A percentile compares a stretch with the other conserved stretches of the same genome.
Conservation (phyloP, 768 basidiomycete genomes). For the Suillus subalutaceus region DNA sequence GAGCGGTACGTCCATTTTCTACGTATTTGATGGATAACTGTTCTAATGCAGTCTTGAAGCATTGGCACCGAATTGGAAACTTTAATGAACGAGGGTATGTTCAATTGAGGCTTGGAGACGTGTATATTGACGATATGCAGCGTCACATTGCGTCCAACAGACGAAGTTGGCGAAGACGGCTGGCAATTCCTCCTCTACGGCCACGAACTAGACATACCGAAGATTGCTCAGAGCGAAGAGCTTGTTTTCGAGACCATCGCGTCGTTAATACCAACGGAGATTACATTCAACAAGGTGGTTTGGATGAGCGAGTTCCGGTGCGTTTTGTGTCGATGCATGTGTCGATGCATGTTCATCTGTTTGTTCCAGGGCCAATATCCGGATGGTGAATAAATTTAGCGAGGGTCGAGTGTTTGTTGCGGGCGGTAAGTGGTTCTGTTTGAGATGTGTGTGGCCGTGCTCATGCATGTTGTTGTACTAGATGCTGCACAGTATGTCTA, state of each 20-base stretch:
- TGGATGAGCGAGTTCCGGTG: constrained; percentile 34
- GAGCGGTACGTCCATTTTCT: constrained; percentile 32
- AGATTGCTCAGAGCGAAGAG: constrained; percentile 25
- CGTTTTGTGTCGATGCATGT: not conserved
- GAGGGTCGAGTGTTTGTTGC: not conserved
- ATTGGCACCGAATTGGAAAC: constrained; percentile 45
- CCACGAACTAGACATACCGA: constrained; percentile 15
- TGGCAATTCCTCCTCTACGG: constrained; percentile 19
- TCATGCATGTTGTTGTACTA: not conserved
- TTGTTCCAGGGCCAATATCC: not conserved
- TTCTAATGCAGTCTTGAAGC: not conserved
- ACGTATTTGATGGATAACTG: not conserved
- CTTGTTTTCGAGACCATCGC: constrained; percentile 33
- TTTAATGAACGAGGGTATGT: not conserved
- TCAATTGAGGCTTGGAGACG: not conserved
- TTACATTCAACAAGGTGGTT: constrained; percentile 29
- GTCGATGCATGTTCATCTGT: not conserved
- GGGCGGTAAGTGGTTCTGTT: constrained; percentile 8
- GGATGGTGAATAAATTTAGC: not conserved
- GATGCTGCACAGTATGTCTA: constrained; percentile 4
- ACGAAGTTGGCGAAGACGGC: constrained; percentile 27
- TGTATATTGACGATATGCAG: constrained; percentile 7
- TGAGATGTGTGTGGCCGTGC: not conserved
- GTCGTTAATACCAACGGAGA: constrained; percentile 15
- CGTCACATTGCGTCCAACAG: constrained; percentile 17